Evolutionary conservation across 2,329 filamentous ascomycete genomes (phyloP).

Genomic region (Cercospora janseana): DNA sequence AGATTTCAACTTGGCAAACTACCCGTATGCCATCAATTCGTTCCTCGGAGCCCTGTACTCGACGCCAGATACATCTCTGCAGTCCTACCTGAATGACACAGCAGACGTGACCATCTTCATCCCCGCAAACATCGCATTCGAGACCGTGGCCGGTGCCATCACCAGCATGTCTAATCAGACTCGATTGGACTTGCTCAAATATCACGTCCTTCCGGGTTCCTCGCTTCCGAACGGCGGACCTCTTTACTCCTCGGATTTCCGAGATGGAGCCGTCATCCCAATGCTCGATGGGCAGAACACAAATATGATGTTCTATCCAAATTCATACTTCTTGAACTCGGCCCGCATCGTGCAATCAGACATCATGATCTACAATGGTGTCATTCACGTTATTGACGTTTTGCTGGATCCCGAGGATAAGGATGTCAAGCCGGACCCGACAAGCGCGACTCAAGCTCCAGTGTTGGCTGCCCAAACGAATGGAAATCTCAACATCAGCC

Average conservation of each 20-base stretch:
- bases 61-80: slow-evolving; percentile 39
- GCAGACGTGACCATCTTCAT: slow-evolving; percentile 36
- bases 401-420: slow-evolving; percentile 49
- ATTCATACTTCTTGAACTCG: slow-evolving; percentile 51
- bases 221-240: slow-evolving; percentile 18
- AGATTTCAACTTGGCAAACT: slow-evolving; percentile 21
- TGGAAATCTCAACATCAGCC: slow-evolving; percentile 13
- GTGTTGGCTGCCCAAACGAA: slow-evolving; percentile 26
- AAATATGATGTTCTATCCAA: slow-evolving; percentile 46
- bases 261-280: slow-evolving; percentile 26
- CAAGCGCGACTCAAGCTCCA: slow-evolving; percentile 39
- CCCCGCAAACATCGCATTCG: slow-evolving; percentile 35
- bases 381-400: slow-evolving; percentile 54
- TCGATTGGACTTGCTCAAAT: slow-evolving; percentile 37
- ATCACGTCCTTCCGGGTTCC: slow-evolving; percentile 37
- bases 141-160: slow-evolving; percentile 39
- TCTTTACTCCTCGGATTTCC: slow-evolving; percentile 37
- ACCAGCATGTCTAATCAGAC: slow-evolving; percentile 32
- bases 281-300: slow-evolving; percentile 41
- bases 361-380: slow-evolving; percentile 55
- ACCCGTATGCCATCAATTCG: slow-evolving; percentile 47
- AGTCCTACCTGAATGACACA: slow-evolving; percentile 26
- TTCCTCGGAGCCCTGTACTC: slow-evolving; percentile 49
- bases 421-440: slow-evolving; percentile 41
- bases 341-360: slow-evolving; percentile 52